Conservation (phyloP, 2,329 filamentous ascomycete species). For the Penicillium sp. region DNA sequence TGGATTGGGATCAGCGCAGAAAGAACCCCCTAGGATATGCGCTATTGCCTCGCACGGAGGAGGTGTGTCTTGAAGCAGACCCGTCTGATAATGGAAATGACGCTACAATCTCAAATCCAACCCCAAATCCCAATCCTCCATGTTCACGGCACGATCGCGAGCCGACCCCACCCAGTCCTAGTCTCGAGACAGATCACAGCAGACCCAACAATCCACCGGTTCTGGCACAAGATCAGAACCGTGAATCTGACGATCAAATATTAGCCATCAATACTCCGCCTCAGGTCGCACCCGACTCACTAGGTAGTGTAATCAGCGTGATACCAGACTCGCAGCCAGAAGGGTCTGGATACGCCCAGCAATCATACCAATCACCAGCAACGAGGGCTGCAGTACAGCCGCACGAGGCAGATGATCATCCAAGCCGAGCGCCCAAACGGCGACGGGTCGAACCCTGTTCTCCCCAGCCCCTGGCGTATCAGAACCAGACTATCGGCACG, state of each 20-base stretch:
- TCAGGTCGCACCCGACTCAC: constrained; percentile 26
- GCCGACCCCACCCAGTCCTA: neutral
- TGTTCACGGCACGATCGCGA: neutral
- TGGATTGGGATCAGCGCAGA: neutral
- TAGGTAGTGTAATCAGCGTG: constrained; percentile 42
- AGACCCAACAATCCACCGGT: neutral
- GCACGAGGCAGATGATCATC: constrained; percentile 1
- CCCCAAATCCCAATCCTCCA: neutral
- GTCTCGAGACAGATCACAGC: constrained; percentile 2
- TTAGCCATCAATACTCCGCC: neutral
- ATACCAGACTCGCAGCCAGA: constrained; percentile 47
- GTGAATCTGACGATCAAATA: neutral
- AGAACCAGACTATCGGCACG: neutral
- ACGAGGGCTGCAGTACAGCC: neutral
- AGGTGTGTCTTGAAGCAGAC: neutral
- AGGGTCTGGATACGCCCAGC: neutral
- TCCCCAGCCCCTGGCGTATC: neutral
- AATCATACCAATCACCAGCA: neutral
- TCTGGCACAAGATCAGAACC: neutral
- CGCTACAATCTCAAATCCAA: neutral
- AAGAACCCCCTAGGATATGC: too few relatives aligned
- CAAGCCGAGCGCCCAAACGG: constrained; percentile 4
- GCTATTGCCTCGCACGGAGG: neutral
- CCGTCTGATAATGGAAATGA: neutral
- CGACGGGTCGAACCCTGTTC: constrained; percentile 3